Evolutionary conservation across 805 yeast genomes (phyloP).

Genomic region (Starmerella tilneyi): DNA sequence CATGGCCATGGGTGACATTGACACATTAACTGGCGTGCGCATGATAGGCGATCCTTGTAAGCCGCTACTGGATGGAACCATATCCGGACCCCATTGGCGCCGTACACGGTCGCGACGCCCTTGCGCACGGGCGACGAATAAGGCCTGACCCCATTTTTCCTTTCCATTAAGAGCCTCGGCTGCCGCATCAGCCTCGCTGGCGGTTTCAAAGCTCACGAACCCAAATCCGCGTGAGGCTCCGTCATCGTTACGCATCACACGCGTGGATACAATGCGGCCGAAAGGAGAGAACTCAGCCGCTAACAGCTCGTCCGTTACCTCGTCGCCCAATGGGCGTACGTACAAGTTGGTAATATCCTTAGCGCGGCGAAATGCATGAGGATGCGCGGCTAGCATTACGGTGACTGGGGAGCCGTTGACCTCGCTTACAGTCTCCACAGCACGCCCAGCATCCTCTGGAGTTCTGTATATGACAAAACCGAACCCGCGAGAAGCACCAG

Average conservation of each 20-base stretch:
- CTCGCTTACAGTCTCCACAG: constrained; percentile 42
- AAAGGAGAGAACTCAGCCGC: constrained; percentile 36
- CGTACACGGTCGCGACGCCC: constrained; percentile 26
- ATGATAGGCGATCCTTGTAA: background rate
- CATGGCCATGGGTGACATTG: constrained; percentile 1
- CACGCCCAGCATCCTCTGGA: constrained; percentile 36
- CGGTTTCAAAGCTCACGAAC: constrained; percentile 62
- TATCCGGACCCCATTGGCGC: background rate
- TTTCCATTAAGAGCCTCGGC: constrained; percentile 53
- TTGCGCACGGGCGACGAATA: constrained; percentile 69
- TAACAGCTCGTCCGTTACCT: constrained; percentile 47
- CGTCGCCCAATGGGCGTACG: constrained; percentile 50
- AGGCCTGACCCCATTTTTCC: constrained; percentile 40
- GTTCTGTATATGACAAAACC: constrained; percentile 44
- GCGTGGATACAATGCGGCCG: constrained; percentile 47
- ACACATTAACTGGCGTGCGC: background rate
- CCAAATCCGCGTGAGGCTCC: constrained; percentile 66
- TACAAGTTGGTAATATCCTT: constrained; percentile 44
- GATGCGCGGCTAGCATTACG: constrained; percentile 39
- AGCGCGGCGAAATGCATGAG: constrained; percentile 11
- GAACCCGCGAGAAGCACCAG: constrained; percentile 39
- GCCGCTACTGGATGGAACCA: background rate
- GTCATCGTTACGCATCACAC: constrained; percentile 42
- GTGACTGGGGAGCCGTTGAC: constrained; percentile 32
- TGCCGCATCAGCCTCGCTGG: constrained; percentile 59